Evolutionary conservation across 2,329 filamentous ascomycete genomes (phyloP).

Genomic region (Botrytis cinerea): DNA sequence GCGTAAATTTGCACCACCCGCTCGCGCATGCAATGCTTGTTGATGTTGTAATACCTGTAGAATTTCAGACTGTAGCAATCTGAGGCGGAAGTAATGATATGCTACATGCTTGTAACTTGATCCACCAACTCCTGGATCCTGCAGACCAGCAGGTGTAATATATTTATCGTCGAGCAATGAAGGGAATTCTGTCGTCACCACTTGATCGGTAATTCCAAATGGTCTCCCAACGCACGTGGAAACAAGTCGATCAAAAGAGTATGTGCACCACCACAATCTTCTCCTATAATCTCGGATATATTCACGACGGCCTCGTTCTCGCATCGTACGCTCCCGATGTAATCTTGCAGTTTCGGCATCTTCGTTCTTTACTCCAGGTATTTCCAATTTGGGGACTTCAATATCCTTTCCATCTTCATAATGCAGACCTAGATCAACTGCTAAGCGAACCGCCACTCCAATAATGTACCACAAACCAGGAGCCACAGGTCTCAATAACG

Average conservation of each 20-base stretch:
- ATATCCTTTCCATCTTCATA: slow-evolving; percentile 80
- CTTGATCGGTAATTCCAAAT: slow-evolving; percentile 93
- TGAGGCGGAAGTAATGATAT: slow-evolving; percentile 87
- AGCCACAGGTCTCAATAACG: slow-evolving; percentile 84
- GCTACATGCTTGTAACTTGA: slow-evolving; percentile 89
- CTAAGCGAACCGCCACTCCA: slow-evolving; percentile 85
- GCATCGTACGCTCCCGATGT: slow-evolving; percentile 41
- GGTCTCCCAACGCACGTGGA: slow-evolving; percentile 91
- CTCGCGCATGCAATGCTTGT: slow-evolving; percentile 77
- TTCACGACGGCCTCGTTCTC: slow-evolving; percentile 69
- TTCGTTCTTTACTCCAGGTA: slow-evolving; percentile 42
- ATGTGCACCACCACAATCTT: slow-evolving; percentile 95
- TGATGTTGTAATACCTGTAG: slow-evolving; percentile 91
- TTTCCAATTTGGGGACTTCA: slow-evolving; percentile 58
- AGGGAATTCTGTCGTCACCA: slow-evolving; percentile 93
- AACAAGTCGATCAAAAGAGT: slow-evolving; percentile 91
- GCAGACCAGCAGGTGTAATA: slow-evolving; percentile 78
- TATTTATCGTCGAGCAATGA: slow-evolving; percentile 84
- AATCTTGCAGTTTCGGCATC: slow-evolving; percentile 40
- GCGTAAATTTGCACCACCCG: slow-evolving; percentile 60
- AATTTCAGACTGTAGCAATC: slow-evolving; percentile 90
- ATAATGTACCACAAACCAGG: slow-evolving; percentile 97
- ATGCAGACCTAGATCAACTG: slow-evolving; percentile 88
- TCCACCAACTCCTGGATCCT: slow-evolving; percentile 59
- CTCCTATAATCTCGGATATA: slow-evolving; percentile 85